A percentile compares a stretch with the other conserved stretches of the same genome.
Evolutionary conservation across 2,329 filamentous ascomycete species (phyloP).

Genomic region (Colletotrichum tropicale): DNA sequence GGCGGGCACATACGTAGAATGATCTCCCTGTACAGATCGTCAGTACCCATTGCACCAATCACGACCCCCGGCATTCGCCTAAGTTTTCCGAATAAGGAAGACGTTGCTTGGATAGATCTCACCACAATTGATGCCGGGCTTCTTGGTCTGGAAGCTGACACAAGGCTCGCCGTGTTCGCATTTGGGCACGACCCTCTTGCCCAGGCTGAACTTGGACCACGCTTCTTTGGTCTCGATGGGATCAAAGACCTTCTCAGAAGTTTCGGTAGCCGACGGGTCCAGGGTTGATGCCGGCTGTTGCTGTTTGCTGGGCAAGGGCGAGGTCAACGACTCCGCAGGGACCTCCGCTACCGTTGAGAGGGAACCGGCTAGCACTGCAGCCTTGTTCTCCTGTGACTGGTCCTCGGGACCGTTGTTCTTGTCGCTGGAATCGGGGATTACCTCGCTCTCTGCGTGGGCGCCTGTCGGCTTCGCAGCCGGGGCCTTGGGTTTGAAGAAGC

Average conservation of each 20-base stretch:
- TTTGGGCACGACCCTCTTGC: conserved; percentile 73
- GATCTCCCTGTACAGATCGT: conserved; percentile 51
- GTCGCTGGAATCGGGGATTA: not conserved
- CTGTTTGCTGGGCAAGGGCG: not conserved
- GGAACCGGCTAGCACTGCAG: not conserved
- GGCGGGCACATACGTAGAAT: conserved; percentile 70
- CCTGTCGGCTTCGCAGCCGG: not conserved
- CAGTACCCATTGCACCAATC: conserved; percentile 7
- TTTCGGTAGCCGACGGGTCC: not conserved
- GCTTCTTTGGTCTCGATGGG: conserved; percentile 77
- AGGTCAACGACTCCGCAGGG: not conserved
- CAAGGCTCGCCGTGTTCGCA: conserved; percentile 93
- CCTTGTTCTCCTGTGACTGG: not conserved
- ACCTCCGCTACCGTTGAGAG: not conserved
- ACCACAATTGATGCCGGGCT: conserved; percentile 83
- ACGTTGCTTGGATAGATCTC: conserved; percentile 30
- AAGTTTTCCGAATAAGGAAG: not conserved
- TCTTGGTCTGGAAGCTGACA: conserved; percentile 83
- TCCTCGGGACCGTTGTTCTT: not conserved
- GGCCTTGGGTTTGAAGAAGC: conserved; percentile 76
- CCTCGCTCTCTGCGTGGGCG: not conserved
- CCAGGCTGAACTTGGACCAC: conserved; percentile 80
- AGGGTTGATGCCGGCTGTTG: not conserved
- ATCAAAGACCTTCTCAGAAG: conserved; percentile 59
- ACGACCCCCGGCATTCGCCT: not conserved